Base-by-base conservation (phyloP, 768 basidiomycete species). In the Fistulinella prunicolor region DNA sequence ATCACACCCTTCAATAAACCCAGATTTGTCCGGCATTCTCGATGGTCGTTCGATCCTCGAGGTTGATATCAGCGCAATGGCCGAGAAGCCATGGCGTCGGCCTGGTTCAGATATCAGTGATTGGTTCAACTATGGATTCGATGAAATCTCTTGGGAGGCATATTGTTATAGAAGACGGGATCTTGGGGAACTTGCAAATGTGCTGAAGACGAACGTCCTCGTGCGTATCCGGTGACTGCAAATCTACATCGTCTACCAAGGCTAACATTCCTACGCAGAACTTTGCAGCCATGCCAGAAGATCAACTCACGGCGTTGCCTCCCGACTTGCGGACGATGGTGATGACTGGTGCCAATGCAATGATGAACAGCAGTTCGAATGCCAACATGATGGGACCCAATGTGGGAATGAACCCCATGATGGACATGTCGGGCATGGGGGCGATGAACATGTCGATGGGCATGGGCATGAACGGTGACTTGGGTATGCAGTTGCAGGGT, bases 81-180 rank as follows among this genome's bases (percentile, higher is more conserved):
- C 77, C 9, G 88, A 91, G 52, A 95, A 95, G 61, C 85, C 85
- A 4, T 99, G 96, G 96, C 74, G 96, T 52, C 71, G 84, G 49
- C 88, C 94, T 8, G 96, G 96, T 28, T 85, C 89, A 4, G 93
- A 96, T 72, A 76, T 96, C 51, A 87, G 89, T 56, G 94, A 97
- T 71, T 99, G 94, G 88, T 99, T 99, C 71, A 98, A 99, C 69
- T 98, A 96, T 58, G 96, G 96, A 0, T 98, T 98, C 61, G 96
- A 99, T 67, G 96, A 99, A 69, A 78, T 90, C 14, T 89, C 88
- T 28, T 99, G 94, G 93, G 89, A 92, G 62, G 85, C 85, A 35
- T 99, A 95, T 60, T 89, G 86, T 58, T 86, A 89, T 66, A 79
- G 90, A 58, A 76, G 92, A 58, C 77, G 88, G 35, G 88, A 92